Evolutionary conservation across 257 asterid species (phyloP).

Genomic region (Forsythia suspensa): DNA sequence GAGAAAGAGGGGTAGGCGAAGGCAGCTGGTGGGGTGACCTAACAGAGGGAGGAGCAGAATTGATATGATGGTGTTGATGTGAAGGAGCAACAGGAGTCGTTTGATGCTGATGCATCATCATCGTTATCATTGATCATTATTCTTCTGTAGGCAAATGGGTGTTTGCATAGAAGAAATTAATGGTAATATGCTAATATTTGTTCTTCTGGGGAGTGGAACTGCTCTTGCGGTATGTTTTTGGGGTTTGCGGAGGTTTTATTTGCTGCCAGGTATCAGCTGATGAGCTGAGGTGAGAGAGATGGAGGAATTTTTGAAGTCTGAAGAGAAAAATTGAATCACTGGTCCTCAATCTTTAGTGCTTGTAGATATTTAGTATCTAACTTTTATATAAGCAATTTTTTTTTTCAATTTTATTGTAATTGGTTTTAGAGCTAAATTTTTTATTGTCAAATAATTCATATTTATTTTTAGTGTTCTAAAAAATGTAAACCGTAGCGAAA

Average conservation of each 20-base stretch:
- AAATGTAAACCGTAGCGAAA: too few species aligned
- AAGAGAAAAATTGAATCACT: background rate
- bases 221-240: background rate
- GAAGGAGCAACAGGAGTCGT: background rate
- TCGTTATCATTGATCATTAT: slow-evolving; percentile 33
- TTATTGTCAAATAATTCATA: too few species aligned
- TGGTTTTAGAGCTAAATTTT: too few species aligned
- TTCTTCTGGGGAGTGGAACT: background rate
- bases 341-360: background rate
- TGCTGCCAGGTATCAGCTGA: background rate
- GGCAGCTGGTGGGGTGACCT: slow-evolving; percentile 31
- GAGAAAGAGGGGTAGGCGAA: slow-evolving; percentile 33
- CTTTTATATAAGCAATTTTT: too few species aligned
- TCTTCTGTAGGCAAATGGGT: background rate
- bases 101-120: slow-evolving; percentile 38
- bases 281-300: background rate
- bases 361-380: background rate
- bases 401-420: too few species aligned
- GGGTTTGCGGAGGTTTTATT: background rate
- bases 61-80: slow-evolving; percentile 15
- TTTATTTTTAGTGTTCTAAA: too few species aligned
- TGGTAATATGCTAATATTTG: background rate
- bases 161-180: background rate
- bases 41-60: slow-evolving; percentile 31
- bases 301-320: background rate